Percentiles rank a stretch among this genome's conserved stretches.
phyloP scores from a whole-genome alignment of 1,284 basidiomycete genomes.

The Phlebopus sp. region DNA sequence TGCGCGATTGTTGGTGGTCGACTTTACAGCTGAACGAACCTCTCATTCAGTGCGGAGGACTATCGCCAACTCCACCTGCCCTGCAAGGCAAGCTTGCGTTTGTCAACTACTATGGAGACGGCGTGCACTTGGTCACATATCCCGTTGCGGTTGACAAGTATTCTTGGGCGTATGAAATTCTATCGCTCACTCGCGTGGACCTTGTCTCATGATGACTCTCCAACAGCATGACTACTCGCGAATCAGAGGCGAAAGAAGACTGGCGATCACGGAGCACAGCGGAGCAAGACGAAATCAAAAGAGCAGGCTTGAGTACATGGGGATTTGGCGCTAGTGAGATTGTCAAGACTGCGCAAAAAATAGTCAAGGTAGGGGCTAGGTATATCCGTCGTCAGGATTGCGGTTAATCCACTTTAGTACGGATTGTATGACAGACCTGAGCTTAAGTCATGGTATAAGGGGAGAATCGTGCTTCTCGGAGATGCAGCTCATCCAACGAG shows the following conservation, averaged over 20 bases:
- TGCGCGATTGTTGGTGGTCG: background rate
- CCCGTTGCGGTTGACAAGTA: constrained; percentile 31
- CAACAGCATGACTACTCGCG: constrained; percentile 36
- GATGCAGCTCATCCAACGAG: constrained; percentile 48
- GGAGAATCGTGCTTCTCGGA: constrained; percentile 39
- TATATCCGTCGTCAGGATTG: background rate
- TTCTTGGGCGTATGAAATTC: constrained; percentile 41
- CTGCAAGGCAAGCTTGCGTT: constrained; percentile 12
- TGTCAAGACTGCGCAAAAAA: constrained; percentile 32
- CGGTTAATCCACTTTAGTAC: constrained; percentile 29
- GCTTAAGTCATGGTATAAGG: constrained; percentile 42
- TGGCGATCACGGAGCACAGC: constrained; percentile 36
- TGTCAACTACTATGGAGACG: constrained; percentile 38
- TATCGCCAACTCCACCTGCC: constrained; percentile 31
- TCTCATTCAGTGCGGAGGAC: constrained; percentile 36
- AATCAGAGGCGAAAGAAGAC: constrained; percentile 41
- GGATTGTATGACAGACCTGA: constrained; percentile 48
- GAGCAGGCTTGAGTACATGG: constrained; percentile 33
- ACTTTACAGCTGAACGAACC: background rate
- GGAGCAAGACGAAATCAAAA: constrained; percentile 31
- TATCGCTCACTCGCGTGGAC: background rate
- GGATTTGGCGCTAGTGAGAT: constrained; percentile 38
- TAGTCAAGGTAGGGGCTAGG: constrained; percentile 37
- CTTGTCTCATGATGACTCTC: background rate
- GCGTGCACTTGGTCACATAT: constrained; percentile 40